phyloP scores from a whole-genome alignment of 2,329 filamentous ascomycete genomes.

The Pseudogymnoascus sp. region DNA sequence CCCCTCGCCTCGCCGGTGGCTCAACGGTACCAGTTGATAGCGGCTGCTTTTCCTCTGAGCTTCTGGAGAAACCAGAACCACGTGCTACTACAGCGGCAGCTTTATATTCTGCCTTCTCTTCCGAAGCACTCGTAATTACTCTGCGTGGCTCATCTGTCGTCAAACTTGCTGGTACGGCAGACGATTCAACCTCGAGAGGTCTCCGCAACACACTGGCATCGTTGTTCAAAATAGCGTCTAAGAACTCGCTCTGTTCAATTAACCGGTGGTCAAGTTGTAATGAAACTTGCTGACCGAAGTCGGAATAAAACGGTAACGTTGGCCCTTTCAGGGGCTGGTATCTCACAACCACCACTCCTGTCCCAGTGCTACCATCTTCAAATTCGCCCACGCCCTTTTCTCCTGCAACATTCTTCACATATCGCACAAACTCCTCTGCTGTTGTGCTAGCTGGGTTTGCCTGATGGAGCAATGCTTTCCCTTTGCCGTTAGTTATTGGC shows the following conservation, averaged over 20 bases:
- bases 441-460: conserved; percentile 55
- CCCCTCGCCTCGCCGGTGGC: conserved; percentile 12
- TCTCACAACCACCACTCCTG: conserved; percentile 71
- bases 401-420: conserved; percentile 65
- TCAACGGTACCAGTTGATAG: neutral
- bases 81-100: neutral
- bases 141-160: conserved; percentile 19
- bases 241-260: conserved; percentile 82
- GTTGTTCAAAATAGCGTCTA: conserved; percentile 78
- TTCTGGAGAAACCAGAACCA: conserved; percentile 6
- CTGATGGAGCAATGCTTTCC: conserved; percentile 66
- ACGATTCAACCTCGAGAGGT: conserved; percentile 48
- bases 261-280: conserved; percentile 68
- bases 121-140: neutral
- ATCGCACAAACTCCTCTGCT: conserved; percentile 67
- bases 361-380: conserved; percentile 53
- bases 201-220: conserved; percentile 66
- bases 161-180: conserved; percentile 21
- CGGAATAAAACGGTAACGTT: conserved; percentile 54
- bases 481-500: conserved; percentile 68
- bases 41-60: conserved; percentile 11
- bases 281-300: conserved; percentile 62
- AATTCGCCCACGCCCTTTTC: conserved; percentile 62
- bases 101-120: neutral
- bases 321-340: conserved; percentile 52